Evolutionary conservation across 169 alveolate species (phyloP), one percentile per base, ranked within the genome.

Genomic region (Toxoplasma gondii): DNA sequence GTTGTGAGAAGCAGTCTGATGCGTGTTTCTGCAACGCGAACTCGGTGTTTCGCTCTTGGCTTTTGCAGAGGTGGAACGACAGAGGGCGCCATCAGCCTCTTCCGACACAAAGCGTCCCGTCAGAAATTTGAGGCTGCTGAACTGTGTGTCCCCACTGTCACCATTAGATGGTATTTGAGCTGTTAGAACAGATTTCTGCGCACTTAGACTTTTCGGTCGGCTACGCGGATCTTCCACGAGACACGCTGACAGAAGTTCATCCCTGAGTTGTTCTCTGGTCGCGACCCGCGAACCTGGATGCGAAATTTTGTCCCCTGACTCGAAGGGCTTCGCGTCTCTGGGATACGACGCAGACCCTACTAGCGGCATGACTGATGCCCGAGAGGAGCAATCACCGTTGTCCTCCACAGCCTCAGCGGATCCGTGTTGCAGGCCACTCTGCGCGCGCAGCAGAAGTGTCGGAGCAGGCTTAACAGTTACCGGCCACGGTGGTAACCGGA

Each of bases 401-500:
- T 49, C 12, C 4, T 49, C 58, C 58, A 49, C 58, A 49, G 74
- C n/a, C 1, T 64, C 74, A 4, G 74, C 29, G 74, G 5, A 64
- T 1, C 31, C 1, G 24, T 4, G 7, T 64, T 64, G 74, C 74
- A 64, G 34, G 43, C 86, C 86, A 78, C 86, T n/a, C 2, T n/a
- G 86, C 86, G 90, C 90, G 2, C 90, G 90, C 53, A 82, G n/a
- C 44, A 82, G 67, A 43, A 19, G 19, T 36, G 90, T 34, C 67
- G 90, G 41, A 36, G 90, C 34, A 7, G 9, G 38, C 5, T 22
- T 82, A 49, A 41, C 90, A 10, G 69, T 10, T 2, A 38, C 54
- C 17, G 53, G 90, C 90, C 90, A 82, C 16, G 90, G 90, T 9
- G 90, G 64, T 17, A 82, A 36, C 64, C 67, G 19, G 90, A 82